phyloP scores from a whole-genome alignment of 1,284 basidiomycete genomes.

The Jaminaea rosea region DNA sequence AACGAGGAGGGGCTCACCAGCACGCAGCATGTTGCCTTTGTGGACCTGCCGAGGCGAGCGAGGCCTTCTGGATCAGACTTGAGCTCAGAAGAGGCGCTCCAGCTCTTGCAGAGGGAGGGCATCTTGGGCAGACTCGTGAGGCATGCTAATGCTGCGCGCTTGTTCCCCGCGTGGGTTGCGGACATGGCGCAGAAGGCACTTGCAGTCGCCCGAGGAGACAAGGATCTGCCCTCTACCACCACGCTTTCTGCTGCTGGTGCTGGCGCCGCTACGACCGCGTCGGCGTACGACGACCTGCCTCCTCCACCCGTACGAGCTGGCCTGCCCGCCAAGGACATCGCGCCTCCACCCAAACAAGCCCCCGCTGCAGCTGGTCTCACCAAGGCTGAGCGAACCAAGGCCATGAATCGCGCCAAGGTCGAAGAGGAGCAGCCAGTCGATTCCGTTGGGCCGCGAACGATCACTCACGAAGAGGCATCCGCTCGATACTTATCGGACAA shows the following conservation, averaged over 20 bases:
- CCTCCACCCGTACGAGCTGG: background rate
- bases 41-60: constrained; percentile 61
- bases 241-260: background rate
- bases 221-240: no score
- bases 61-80: background rate
- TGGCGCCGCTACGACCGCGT: background rate
- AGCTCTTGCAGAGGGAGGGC: constrained; percentile 50
- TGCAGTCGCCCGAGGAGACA: background rate
- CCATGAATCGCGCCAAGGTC: background rate
- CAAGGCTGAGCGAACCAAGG: background rate
- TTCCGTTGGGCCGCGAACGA: background rate
- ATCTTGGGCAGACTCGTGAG: constrained; percentile 50
- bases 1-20: constrained; percentile 72
- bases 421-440: background rate
- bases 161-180: no score
- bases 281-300: constrained; percentile 1
- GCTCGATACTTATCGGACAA: constrained; percentile 52
- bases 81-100: background rate
- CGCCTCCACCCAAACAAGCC: background rate
- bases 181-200: background rate
- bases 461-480: background rate
- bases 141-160: constrained; percentile 19
- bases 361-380: background rate
- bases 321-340: background rate
- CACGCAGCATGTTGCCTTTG: constrained; percentile 51